Conservation (phyloP, 2,329 filamentous ascomycete species). For the Cladosporium colombiae region DNA sequence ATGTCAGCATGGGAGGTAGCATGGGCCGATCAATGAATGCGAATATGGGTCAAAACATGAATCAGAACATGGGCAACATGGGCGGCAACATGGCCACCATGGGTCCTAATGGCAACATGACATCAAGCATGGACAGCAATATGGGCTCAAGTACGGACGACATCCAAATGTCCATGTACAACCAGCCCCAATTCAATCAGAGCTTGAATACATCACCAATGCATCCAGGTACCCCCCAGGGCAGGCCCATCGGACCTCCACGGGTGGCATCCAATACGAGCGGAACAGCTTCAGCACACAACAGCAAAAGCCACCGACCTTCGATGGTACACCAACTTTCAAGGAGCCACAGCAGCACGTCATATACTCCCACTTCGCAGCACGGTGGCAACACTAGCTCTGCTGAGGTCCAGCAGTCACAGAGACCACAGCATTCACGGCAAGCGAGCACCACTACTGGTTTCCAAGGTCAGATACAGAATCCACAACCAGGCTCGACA, state of each 20-base stretch:
- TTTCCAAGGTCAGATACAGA: conserved; percentile 35
- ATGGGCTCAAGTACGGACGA: conserved; percentile 29
- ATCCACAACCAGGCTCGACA: conserved; percentile 32
- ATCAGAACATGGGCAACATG: background rate
- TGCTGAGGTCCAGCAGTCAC: background rate
- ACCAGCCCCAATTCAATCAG: conserved; percentile 41
- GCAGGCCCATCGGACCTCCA: conserved; percentile 33
- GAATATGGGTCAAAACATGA: background rate
- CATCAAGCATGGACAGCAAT: conserved; percentile 29
- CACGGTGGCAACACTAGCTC: background rate
- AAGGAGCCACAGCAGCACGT: conserved; percentile 18
- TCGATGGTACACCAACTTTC: conserved; percentile 16
- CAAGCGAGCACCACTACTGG: conserved; percentile 14
- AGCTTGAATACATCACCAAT: conserved; percentile 46
- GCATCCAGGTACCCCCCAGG: conserved; percentile 24
- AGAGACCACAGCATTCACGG: conserved; percentile 2
- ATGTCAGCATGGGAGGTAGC: background rate
- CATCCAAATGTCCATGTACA: conserved; percentile 42
- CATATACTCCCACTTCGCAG: conserved; percentile 8
- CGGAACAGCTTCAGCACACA: conserved; percentile 33
- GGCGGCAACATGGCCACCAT: background rate
- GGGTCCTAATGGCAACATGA: conserved; percentile 35
- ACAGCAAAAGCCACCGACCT: conserved; percentile 19
- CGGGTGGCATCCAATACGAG: conserved; percentile 34
- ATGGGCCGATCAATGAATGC: background rate